Evolutionary conservation across 2,329 filamentous ascomycete species (phyloP), one percentile per base, ranked within the genome.

Genomic region (Apiospora hydei): DNA sequence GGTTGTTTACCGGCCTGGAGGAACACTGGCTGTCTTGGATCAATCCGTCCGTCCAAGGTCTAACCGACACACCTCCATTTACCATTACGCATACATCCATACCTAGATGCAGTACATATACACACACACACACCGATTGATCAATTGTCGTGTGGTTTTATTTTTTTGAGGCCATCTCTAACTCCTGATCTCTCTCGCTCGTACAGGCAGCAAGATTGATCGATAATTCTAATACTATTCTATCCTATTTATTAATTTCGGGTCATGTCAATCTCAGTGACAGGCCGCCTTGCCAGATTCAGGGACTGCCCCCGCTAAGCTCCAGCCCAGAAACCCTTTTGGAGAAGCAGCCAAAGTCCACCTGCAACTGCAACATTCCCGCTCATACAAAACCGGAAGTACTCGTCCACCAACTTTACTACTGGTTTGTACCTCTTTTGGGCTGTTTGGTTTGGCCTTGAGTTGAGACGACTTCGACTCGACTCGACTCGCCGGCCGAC

Each of bases 401-500:
- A 64, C 57, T 64, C 41, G 21, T 24, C 57, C 57, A 24, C 57
- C 34, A n/a, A 38, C 57, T 41, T 41, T 64, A 64, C 34, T 64
- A 64, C 57, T 64, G 57, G 57, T 41, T 41, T 64, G 57, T 64
- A 64, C 57, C 57, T 64, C 41, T 64, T 64, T 64, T 3, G 57
- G 57, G 41, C 34, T 38, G 34, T 64, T 64, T 38, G 57, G 57
- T 64, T 64, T 64, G 57, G 57, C 34, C 57, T 64, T n/a, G 57
- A 64, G 53, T 61, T 61, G 57, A 64, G 57, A 64, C 57, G 57
- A 64, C 57, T 41, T 64, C 57, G 57, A 64, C 34, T 41, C 57
- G 57, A 64, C 57, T 64, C 57, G 57, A 38, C 57, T 64, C 57
- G 57, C 57, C 57, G 57, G 57, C 57, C 57, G 21, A 41, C 57